Percentiles rank a stretch among this genome's conserved stretches.
These are phyloP conservation scores for Beauveria rudraprayagi DNA, from an alignment of 2,329 filamentous ascomycete genomes.

Conservation along the genomic window DNA sequence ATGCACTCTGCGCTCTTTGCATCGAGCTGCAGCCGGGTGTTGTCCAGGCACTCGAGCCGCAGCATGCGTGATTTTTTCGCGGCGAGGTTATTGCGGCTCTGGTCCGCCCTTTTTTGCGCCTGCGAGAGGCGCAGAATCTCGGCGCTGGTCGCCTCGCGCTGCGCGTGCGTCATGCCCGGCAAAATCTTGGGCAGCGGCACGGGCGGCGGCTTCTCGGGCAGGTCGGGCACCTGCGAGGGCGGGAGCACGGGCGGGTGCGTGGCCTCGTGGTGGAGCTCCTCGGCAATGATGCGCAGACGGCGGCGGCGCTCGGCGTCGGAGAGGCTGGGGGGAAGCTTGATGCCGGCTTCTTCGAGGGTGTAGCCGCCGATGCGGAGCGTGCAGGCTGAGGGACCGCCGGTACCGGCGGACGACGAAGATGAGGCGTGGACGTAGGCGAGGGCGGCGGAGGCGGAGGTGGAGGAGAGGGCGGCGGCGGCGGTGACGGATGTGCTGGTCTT, in stretches of 20 bases:
- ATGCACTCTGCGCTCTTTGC: conserved; percentile 18
- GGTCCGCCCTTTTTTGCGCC: conserved; percentile 21
- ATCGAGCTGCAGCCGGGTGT: conserved; percentile 18
- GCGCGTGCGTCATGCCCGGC: not conserved
- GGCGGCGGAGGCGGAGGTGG: not conserved
- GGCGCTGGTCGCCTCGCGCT: conserved; percentile 9
- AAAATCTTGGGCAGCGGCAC: conserved; percentile 15
- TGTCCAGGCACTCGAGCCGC: conserved; percentile 21
- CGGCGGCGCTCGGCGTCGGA: conserved; percentile 13
- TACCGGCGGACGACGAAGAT: no score
- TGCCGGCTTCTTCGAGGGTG: conserved; percentile 15
- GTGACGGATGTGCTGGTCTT: not conserved
- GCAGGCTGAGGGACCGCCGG: not conserved
- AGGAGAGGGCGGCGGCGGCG: not conserved
- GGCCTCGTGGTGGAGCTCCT: conserved; percentile 18
- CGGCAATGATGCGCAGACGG: conserved; percentile 16
- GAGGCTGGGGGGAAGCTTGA: conserved; percentile 17
- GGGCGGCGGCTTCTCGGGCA: conserved; percentile 21
- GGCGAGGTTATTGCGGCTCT: conserved; percentile 29
- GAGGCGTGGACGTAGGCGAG: not conserved
- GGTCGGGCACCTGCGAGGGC: conserved; percentile 16
- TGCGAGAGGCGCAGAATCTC: conserved; percentile 13
- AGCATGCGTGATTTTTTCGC: conserved; percentile 28
- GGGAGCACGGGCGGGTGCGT: conserved; percentile 23
- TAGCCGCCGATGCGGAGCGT: conserved; percentile 13